Base-by-base conservation (phyloP, 345 rosid genomes). In the Euphorbia peplus region DNA sequence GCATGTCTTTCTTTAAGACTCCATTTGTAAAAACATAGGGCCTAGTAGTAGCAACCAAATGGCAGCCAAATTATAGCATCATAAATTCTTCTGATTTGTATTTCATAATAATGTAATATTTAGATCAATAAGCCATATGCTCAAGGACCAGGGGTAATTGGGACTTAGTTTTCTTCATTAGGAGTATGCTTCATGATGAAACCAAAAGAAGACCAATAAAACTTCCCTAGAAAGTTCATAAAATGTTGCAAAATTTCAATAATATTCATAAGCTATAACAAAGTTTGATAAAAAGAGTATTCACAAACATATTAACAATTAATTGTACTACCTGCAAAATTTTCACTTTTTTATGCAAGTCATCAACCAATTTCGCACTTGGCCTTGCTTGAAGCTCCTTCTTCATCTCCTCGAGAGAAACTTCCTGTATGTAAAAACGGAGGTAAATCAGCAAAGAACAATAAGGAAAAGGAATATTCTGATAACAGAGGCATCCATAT, bases 291-390 rank as follows among this genome's bases (percentile, higher is more conserved):
- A 21, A 6, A 61, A 4, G 10, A 21, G 53, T 24, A 13, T 8
- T 29, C 60, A 35, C 59, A 51, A 26, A 22, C 10, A 25, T 18
- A 55, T 8, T 15, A 25, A 52, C 37, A 29, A 59, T 5, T 14
- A 42, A 71, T 65, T 18, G 32, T 41, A 53, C 44, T 85, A 91
- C 99, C 98, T 95, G 99, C 78, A 91, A 80, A 75, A 95, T 91
- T 86, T 95, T 95, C 78, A 95, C 96, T 86, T 95, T 92, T 81
- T 91, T 95, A 54, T 79, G 93, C 84, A 95, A 80, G 76, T 95
- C 99, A 75, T 95, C 99, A 72, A 95, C 95, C 81, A 90, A 72
- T 73, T 95, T 95, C 79, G 78, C 75, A 59, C 97, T 88, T 78
- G 99, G 99, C 80, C 98, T 86, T 75, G 83, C 84, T 73, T 87